Base-by-base conservation (phyloP, 306 rosid species). In the Rubus idaeus region DNA sequence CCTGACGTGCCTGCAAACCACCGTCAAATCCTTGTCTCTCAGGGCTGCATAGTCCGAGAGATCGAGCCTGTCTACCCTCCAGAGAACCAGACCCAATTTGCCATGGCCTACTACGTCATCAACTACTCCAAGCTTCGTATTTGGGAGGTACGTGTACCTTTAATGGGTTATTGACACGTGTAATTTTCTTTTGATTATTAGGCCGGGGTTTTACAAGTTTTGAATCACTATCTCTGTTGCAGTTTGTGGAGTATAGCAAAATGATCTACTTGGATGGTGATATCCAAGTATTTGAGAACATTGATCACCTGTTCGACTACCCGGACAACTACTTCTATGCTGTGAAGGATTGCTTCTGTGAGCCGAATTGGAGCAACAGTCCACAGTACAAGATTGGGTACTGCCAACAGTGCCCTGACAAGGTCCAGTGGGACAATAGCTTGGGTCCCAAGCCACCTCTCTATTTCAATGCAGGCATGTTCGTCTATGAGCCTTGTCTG, bases 341-440 rank as follows among this genome's bases (percentile, higher is more conserved):
- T 3, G 98, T 90, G 21, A 89, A 74, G 90, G 97, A 94, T n/a
- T 94, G 98, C 74, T 94, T 87, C 42, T 94, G 98, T 46, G 96
- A 91, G 83, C 57, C 79, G 2, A 85, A 81, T 2, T 90, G 98
- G 98, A 85, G 88, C 17, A 70, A 85, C n/a, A 85, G 87, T 26
- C 80, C 88, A 6, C 98, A 91, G 56, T 80, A 78, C 76, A 47
- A 86, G 41, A 84, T 91, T 50, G 93, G 91, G 0, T 89, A 91
- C 67, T 89, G 96, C 77, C 97, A 91, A 77, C 98, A 91, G 39
- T 86, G 96, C 68, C 97, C 97, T 2, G 76, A 88, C 2, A 84
- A 49, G 45, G 97, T 90, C 46, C 52, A 77, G 4, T 94, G 98
- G 97, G 87, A 82, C 6, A n/a, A 77, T 2, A 17, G 82, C 7